Percentiles rank a stretch among this genome's conserved stretches.
Evolutionary conservation across 1,284 basidiomycete genomes (phyloP).

Genomic region (Paramarasmius palmivorus): DNA sequence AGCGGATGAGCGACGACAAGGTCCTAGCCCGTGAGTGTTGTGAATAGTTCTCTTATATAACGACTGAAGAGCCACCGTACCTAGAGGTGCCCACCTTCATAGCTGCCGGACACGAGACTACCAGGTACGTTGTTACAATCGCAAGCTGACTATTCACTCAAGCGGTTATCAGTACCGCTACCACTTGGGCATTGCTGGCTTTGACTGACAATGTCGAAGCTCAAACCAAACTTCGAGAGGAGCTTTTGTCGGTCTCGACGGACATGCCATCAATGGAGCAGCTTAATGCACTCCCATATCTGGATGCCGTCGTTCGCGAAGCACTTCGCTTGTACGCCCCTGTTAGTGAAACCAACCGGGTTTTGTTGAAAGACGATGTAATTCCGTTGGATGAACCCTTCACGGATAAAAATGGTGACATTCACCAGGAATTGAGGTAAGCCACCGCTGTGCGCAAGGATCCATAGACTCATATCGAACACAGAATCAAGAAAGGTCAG

Average conservation of each 20-base stretch:
- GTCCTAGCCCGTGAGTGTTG: conserved; percentile 66
- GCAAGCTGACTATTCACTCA: neutral
- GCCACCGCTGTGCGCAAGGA: conserved; percentile 14
- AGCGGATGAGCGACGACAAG: conserved; percentile 71
- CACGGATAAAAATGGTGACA: conserved; percentile 36
- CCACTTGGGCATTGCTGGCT: conserved; percentile 55
- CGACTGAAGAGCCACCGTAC: neutral
- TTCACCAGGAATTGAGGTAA: conserved; percentile 30
- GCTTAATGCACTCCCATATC: conserved; percentile 57
- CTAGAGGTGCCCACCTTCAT: conserved; percentile 62
- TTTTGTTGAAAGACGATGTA: conserved; percentile 52
- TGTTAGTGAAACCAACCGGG: conserved; percentile 54
- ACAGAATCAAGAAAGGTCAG: conserved; percentile 43
- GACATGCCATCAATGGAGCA: conserved; percentile 65
- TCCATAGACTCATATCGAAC: neutral
- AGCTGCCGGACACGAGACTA: conserved; percentile 79
- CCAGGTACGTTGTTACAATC: conserved; percentile 42
- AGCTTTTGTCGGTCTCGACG: conserved; percentile 50
- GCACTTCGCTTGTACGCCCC: conserved; percentile 66
- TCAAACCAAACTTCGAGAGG: conserved; percentile 70
- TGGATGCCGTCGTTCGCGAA: conserved; percentile 71
- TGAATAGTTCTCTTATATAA: conserved; percentile 4
- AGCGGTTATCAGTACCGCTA: neutral
- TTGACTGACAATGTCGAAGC: conserved; percentile 54
- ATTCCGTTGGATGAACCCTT: conserved; percentile 53